Evolutionary conservation across 192 early-diverging fungal species (phyloP).

Genomic region (Spizellomyces punctatus): DNA sequence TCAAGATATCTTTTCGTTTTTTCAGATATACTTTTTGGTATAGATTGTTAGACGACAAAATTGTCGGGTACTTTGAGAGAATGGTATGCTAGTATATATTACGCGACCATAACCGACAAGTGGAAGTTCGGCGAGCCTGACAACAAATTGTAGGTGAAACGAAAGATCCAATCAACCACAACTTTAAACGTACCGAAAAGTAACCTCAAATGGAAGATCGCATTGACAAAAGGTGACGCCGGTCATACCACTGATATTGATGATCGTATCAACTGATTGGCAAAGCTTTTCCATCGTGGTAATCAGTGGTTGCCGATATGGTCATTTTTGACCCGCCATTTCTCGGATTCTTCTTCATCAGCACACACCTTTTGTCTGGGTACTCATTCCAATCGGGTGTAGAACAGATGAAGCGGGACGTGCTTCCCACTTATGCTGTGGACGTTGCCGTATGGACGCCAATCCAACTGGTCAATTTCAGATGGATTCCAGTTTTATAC

Average conservation of each 20-base stretch:
- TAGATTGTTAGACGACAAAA: constrained; percentile 35
- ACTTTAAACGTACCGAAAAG: constrained; percentile 27
- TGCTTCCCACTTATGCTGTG: constrained; percentile 37
- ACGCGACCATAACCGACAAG: neutral
- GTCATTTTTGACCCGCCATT: constrained; percentile 45
- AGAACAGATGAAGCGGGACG: constrained; percentile 36
- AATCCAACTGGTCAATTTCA: constrained; percentile 44
- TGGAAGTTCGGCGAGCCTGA: neutral
- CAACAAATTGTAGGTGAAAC: constrained; percentile 3
- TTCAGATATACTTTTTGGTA: constrained; percentile 44
- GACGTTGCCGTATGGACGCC: constrained; percentile 45
- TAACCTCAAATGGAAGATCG: constrained; percentile 35
- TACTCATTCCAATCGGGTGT: constrained; percentile 10
- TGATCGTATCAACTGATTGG: neutral
- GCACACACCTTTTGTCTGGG: constrained; percentile 38
- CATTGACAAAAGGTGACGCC: constrained; percentile 36
- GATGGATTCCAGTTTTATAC: constrained; percentile 37
- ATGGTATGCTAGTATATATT: neutral
- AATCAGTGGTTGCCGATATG: constrained; percentile 35
- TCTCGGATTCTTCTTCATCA: constrained; percentile 41
- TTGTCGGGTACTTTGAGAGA: constrained; percentile 22
- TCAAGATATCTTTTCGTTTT: neutral
- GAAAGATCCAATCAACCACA: constrained; percentile 16
- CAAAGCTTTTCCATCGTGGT: neutral
- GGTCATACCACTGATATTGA: neutral